phyloP scores from a whole-genome alignment of 306 rosid genomes.

The Dalbergia oliveri region DNA sequence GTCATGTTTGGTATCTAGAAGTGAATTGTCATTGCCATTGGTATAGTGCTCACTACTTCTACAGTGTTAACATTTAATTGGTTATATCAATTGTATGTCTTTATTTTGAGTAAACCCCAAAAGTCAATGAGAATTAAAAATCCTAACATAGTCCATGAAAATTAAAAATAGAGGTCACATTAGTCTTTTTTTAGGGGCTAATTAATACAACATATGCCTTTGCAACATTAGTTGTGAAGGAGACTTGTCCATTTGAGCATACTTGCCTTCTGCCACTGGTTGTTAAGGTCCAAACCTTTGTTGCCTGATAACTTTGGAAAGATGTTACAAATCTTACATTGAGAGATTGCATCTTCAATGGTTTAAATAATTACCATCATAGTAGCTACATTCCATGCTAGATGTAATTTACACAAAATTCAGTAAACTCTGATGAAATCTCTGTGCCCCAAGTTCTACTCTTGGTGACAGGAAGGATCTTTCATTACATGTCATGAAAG shows the following conservation, averaged over 20 bases:
- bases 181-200: too few species aligned
- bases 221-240: background rate
- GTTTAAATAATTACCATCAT: background rate
- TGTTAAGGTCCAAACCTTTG: background rate
- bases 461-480: background rate
- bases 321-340: background rate
- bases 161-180: background rate
- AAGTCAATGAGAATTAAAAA: too few species aligned
- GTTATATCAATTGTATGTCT: background rate
- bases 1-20: slow-evolving; percentile 65
- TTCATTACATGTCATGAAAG: background rate
- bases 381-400: background rate
- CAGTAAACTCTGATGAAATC: slow-evolving; percentile 3
- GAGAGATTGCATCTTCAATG: background rate
- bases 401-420: background rate
- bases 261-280: too few species aligned
- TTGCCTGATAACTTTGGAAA: background rate
- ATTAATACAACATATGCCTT: too few species aligned
- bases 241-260: too few species aligned
- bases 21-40: slow-evolving; percentile 65
- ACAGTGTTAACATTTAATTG: too few species aligned
- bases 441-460: background rate
- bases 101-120: background rate
- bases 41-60: slow-evolving; percentile 42
- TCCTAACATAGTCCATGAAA: background rate